Evolutionary conservation across 345 rosid species (phyloP).

Genomic region (Populus simonii): DNA sequence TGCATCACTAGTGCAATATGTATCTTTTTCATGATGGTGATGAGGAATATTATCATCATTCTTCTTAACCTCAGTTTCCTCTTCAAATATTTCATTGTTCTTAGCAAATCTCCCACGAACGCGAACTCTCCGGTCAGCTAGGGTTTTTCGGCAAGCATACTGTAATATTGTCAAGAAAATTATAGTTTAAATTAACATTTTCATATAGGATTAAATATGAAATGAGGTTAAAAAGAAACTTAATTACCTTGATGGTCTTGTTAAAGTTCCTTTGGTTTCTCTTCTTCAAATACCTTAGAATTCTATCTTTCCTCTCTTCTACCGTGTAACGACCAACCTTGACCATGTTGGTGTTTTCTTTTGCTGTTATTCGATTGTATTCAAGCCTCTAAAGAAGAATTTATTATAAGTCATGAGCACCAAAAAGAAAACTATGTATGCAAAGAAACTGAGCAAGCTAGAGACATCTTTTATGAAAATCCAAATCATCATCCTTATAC

Average conservation of each 20-base stretch:
- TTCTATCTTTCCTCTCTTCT: conserved; percentile 87
- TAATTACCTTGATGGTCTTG: conserved; percentile 80
- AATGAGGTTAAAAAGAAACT: background rate
- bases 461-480: background rate
- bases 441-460: background rate
- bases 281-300: conserved; percentile 78
- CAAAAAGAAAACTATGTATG: background rate
- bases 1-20: conserved; percentile 27
- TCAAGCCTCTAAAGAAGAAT: background rate
- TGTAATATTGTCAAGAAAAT: conserved; percentile 16
- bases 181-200: background rate
- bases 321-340: conserved; percentile 73
- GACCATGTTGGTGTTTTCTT: conserved; percentile 28
- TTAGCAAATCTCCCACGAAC: conserved; percentile 89
- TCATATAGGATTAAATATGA: background rate
- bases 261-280: conserved; percentile 90
- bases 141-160: conserved; percentile 92
- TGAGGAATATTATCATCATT: conserved; percentile 28
- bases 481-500: background rate
- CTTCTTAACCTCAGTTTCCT: conserved; percentile 41
- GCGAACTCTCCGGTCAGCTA: conserved; percentile 85
- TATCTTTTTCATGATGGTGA: conserved; percentile 32
- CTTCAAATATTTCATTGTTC: conserved; percentile 59
- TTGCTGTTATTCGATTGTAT: conserved; percentile 28
- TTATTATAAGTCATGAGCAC: background rate